These are phyloP conservation scores for Pythium myriotylum DNA, from an alignment of 352 stramenopile genomes.

Conservation along the genomic window DNA sequence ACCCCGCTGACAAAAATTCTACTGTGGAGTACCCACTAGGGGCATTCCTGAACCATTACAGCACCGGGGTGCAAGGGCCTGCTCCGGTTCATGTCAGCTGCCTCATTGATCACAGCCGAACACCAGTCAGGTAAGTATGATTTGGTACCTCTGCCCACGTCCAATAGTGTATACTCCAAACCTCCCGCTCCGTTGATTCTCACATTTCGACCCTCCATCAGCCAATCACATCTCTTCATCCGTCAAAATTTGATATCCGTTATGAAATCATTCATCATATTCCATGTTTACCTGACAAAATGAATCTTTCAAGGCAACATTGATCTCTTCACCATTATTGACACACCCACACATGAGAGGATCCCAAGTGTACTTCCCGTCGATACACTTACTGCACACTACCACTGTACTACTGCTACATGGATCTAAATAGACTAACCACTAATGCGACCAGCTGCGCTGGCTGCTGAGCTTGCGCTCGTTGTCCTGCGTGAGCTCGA, in stretches of 20 bases:
- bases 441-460: background rate
- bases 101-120: slow-evolving; percentile 80
- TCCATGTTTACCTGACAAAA: too few relatives aligned
- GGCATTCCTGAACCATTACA: slow-evolving; percentile 64
- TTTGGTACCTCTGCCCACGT: slow-evolving; percentile 1
- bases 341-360: too few relatives aligned
- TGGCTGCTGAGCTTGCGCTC: slow-evolving; percentile 8
- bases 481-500: slow-evolving; percentile 12
- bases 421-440: background rate
- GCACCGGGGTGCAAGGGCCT: slow-evolving; percentile 80
- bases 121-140: slow-evolving; percentile 90
- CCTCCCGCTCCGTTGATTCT: background rate
- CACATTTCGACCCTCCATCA: too few relatives aligned
- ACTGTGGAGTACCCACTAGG: slow-evolving; percentile 30
- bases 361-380: background rate
- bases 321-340: too few relatives aligned
- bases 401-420: too few relatives aligned
- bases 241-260: background rate
- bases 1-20: slow-evolving; percentile 28
- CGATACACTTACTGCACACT: background rate
- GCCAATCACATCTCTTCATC: background rate
- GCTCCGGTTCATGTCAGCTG: slow-evolving; percentile 87
- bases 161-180: slow-evolving; percentile 1
- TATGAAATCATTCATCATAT: background rate
- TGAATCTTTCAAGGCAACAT: too few relatives aligned